Evolutionary conservation across 2,329 filamentous ascomycete species (phyloP).

Genomic region (Diaporthe australafricana): DNA sequence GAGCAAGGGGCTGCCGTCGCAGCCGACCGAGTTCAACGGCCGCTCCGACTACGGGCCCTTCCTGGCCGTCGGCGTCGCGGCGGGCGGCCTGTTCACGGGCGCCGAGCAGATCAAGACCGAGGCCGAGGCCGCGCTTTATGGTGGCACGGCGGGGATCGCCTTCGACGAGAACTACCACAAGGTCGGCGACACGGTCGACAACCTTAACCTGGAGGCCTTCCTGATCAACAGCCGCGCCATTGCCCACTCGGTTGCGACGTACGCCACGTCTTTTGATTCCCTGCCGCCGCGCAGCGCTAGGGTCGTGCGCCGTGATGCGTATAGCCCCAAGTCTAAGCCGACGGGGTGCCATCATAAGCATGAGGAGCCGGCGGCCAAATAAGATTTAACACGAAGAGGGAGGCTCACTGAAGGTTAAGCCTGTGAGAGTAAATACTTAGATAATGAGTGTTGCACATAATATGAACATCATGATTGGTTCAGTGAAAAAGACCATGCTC

Average conservation of each 20-base stretch:
- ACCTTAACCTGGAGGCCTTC: constrained; percentile 54
- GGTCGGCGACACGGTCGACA: constrained; percentile 51
- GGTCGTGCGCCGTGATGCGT: neutral
- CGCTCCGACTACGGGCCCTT: constrained; percentile 72
- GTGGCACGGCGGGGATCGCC: constrained; percentile 66
- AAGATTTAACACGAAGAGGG: neutral
- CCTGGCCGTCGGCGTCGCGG: constrained; percentile 73
- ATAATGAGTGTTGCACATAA: too few species aligned
- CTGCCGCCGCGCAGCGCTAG: constrained; percentile 40
- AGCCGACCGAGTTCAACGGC: constrained; percentile 69
- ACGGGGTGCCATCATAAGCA: constrained; percentile 20
- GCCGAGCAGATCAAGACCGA: constrained; percentile 63
- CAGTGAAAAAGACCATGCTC: too few species aligned
- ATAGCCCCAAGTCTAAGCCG: neutral
- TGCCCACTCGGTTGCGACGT: constrained; percentile 55
- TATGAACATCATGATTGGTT: too few species aligned
- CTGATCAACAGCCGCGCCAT: constrained; percentile 57
- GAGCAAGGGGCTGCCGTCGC: constrained; percentile 60
- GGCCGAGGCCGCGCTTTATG: constrained; percentile 69
- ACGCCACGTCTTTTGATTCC: constrained; percentile 52
- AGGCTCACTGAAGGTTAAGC: neutral
- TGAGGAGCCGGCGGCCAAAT: neutral
- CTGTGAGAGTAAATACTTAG: too few species aligned
- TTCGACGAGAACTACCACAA: constrained; percentile 61
- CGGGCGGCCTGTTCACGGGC: constrained; percentile 74